Evolutionary conservation across 129 eudicot genomes (phyloP).

Genomic region (Lonicera japonica): DNA sequence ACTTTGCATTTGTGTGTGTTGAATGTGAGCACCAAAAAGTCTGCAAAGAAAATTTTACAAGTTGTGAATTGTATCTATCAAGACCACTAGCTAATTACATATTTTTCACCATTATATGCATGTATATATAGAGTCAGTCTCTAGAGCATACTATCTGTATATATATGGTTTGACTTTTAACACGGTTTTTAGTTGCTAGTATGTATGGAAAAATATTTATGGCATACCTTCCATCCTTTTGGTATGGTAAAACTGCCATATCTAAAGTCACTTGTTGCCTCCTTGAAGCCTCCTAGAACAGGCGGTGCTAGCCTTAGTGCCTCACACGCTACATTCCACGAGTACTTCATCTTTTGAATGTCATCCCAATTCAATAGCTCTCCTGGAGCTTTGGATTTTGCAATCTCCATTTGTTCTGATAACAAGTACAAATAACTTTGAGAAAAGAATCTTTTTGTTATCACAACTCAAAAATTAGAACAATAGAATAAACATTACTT

Average conservation of each 20-base stretch:
- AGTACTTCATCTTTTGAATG: slow-evolving; percentile 3
- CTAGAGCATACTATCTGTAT: no score
- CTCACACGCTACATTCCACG: slow-evolving; percentile 5
- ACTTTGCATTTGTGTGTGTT: not conserved
- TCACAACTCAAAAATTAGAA: no score
- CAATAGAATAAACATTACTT: no score
- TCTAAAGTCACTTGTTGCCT: not conserved
- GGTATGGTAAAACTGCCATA: not conserved
- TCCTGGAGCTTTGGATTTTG: not conserved
- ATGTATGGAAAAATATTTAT: no score
- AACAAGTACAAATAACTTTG: not conserved
- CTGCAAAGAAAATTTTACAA: not conserved
- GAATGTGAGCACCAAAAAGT: not conserved
- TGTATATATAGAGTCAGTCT: no score
- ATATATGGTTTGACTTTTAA: no score
- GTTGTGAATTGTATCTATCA: no score
- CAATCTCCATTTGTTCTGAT: slow-evolving; percentile 1
- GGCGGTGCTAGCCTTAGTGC: not conserved
- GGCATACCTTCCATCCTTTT: not conserved
- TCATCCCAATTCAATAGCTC: slow-evolving; percentile 1
- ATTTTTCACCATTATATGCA: no score
- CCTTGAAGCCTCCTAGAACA: not conserved
- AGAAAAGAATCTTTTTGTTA: not conserved
- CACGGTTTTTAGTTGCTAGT: not conserved
- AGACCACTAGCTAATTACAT: not conserved